These are phyloP conservation scores for Raffaelea ambrosiae DNA, from an alignment of 2,329 filamentous ascomycete genomes.

Conservation along the genomic window DNA sequence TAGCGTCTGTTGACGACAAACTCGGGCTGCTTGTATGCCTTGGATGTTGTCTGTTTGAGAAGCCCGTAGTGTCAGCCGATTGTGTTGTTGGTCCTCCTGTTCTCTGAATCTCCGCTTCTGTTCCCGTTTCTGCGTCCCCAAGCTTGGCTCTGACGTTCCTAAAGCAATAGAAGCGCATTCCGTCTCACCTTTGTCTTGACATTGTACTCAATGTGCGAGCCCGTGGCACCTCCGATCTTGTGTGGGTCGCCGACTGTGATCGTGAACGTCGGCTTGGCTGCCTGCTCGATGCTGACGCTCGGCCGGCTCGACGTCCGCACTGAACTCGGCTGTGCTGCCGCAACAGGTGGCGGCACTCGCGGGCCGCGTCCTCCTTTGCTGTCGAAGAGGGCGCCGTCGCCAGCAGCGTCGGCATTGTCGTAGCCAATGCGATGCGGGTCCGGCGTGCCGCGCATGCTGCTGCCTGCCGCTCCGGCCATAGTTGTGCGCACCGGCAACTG, in stretches of 20 bases:
- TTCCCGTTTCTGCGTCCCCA: too few species aligned
- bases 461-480: slow-evolving; percentile 36
- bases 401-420: slow-evolving; percentile 52
- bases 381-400: slow-evolving; percentile 21
- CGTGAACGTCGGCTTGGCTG: slow-evolving; percentile 81
- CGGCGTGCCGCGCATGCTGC: slow-evolving; percentile 27
- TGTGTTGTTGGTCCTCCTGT: too few species aligned
- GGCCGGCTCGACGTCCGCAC: slow-evolving; percentile 51
- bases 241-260: slow-evolving; percentile 94
- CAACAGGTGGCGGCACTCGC: slow-evolving; percentile 58
- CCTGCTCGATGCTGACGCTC: slow-evolving; percentile 86
- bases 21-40: slow-evolving; percentile 86
- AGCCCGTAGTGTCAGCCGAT: too few species aligned
- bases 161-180: too few species aligned
- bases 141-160: too few species aligned
- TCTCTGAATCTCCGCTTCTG: too few species aligned
- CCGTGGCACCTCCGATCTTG: slow-evolving; percentile 94
- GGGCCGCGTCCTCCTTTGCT: slow-evolving; percentile 32
- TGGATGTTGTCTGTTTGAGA: slow-evolving; percentile 68
- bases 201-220: slow-evolving; percentile 95
- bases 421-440: slow-evolving; percentile 62
- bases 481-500: slow-evolving; percentile 52
- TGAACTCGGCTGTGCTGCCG: slow-evolving; percentile 44
- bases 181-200: slow-evolving; percentile 75
- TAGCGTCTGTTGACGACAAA: slow-evolving; percentile 93